Evolutionary conservation across 768 basidiomycete genomes (phyloP).

Genomic region (Lactarius vividus): DNA sequence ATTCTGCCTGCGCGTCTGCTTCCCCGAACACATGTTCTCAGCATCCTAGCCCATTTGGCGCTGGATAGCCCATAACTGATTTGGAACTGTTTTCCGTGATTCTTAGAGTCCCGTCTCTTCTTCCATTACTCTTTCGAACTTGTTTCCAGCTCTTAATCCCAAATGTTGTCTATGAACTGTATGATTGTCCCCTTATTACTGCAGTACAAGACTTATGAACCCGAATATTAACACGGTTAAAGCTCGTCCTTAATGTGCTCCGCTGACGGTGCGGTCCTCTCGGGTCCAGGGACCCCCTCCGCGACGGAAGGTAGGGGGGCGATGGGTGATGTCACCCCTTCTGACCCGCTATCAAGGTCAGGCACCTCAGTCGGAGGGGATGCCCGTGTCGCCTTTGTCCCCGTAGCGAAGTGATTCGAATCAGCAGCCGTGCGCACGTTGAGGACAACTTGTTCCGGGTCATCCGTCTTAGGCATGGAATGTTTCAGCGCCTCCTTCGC

Average conservation of each 20-base stretch:
- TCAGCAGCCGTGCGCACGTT: conserved; percentile 27
- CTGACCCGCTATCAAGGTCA: neutral
- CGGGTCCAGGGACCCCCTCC: neutral
- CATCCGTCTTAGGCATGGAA: conserved; percentile 30
- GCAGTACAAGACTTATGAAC: neutral
- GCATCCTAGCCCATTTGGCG: conserved; percentile 1
- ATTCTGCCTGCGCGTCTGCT: conserved; percentile 32
- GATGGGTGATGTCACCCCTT: neutral
- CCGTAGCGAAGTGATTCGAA: conserved; percentile 18
- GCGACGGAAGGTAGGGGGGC: neutral
- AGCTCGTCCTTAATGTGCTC: conserved; percentile 26
- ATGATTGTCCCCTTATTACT: neutral
- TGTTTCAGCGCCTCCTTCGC: conserved; percentile 23
- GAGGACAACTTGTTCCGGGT: conserved; percentile 29
- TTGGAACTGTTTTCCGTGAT: neutral
- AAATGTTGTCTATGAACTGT: conserved; percentile 18
- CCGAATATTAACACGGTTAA: conserved; percentile 7
- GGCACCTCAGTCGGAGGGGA: neutral
- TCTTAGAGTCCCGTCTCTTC: neutral
- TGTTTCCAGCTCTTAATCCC: conserved; percentile 19
- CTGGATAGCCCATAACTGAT: neutral
- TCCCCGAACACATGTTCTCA: conserved; percentile 23
- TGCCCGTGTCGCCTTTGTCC: neutral
- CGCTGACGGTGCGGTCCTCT: neutral
- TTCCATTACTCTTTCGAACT: conserved; percentile 3